These are phyloP conservation scores for Bonia amplexicaulis DNA, from an alignment of 176 grass and related monocot species.

Conservation along the genomic window DNA sequence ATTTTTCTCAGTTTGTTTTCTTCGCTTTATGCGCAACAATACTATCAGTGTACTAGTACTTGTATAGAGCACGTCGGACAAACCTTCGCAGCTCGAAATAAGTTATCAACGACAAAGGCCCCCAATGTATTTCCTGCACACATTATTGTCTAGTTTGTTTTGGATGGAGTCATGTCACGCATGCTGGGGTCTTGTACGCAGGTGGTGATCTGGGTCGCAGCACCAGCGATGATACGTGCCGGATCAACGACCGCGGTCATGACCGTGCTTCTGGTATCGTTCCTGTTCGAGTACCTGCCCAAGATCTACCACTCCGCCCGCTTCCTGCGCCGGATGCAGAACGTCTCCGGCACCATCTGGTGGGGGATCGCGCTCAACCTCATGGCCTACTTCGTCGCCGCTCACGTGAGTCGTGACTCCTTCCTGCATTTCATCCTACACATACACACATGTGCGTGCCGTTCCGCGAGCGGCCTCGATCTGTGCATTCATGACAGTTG, in stretches of 20 bases:
- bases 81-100: background rate
- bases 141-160: background rate
- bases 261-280: conserved; percentile 64
- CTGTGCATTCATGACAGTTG: too few species aligned
- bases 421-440: background rate
- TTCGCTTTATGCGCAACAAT: background rate
- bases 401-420: conserved; percentile 46
- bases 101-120: background rate
- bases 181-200: background rate
- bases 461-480: too few species aligned
- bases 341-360: conserved; percentile 75
- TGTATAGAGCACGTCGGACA: too few species aligned
- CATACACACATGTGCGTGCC: background rate
- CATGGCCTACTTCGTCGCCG: conserved; percentile 90
- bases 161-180: background rate
- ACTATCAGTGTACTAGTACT: background rate
- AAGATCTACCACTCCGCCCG: conserved; percentile 78
- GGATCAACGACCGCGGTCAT: conserved; percentile 68
- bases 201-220: conserved; percentile 67
- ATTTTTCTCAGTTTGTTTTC: background rate
- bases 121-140: background rate
- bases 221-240: conserved; percentile 59
- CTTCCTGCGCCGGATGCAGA: conserved; percentile 65
- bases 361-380: conserved; percentile 79
- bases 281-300: conserved; percentile 76